Base-by-base conservation (phyloP, 345 rosid species). In the Angophora floribunda region DNA sequence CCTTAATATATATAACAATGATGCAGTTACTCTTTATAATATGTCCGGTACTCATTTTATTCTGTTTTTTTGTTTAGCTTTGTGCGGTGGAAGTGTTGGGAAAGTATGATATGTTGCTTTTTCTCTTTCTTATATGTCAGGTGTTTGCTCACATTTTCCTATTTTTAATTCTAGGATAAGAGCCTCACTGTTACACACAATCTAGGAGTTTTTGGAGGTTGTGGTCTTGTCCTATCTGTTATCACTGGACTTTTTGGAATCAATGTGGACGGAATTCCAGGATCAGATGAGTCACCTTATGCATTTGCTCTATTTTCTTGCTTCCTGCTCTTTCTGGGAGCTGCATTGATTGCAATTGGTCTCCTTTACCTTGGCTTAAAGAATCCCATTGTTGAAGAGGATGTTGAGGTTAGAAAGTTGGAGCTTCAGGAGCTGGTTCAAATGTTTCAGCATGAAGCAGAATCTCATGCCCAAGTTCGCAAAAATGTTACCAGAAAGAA, bases 141-240 rank as follows among this genome's bases (percentile, higher is more conserved):
- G 13, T 87, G 32, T 67, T 17, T 26, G n/a, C 53, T 7, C 89
- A 52, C 52, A 15, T 22, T 17, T 41, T 86, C 57, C 78, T 36
- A 7, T 67, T 41, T 47, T 26, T 21, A 13, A 44, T 67, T 47
- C 85, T 87, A 86, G 94, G 96, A 94, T 87, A 93, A 87, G 63
- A 95, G 97, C 86, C 94, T 94, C 70, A 92, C 91, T 4, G 95
- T 94, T n/a, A 92, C 97, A 45, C 95, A 93, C 88, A 94, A 93
- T 88, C 91, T 93, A 88, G 94, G 95, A 91, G 91, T 95, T 75
- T 95, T 93, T 87, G 96, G 95, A 50, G 95, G 96, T 36, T 94
- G 95, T 6, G 96, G 97, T 55, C 92, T 93, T 22, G 78, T 93
- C 55, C 94, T 94, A 13, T 90, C 96, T 11, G 92, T 95, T 89